These are phyloP conservation scores for Leptomonas pyrrhocoris DNA, from an alignment of 208 protist genomes.

Conservation along the genomic window DNA sequence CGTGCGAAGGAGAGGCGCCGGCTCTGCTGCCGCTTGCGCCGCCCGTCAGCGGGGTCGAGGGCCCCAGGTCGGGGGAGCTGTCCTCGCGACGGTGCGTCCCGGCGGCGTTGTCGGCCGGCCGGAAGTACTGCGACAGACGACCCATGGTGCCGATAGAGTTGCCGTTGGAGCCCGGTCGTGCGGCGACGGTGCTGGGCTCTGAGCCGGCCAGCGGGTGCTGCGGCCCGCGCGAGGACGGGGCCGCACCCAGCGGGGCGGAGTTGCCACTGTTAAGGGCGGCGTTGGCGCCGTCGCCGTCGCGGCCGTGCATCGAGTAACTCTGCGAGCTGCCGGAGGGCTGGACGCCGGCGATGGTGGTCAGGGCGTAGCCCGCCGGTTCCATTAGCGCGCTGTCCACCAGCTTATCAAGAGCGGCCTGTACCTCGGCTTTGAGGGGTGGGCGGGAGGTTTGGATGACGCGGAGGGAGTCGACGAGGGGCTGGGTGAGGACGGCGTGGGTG, in stretches of 20 bases:
- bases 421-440: constrained; percentile 48
- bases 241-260: constrained; percentile 9
- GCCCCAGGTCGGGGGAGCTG: constrained; percentile 9
- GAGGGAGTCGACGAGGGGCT: constrained; percentile 64
- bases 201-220: constrained; percentile 32
- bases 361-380: constrained; percentile 28
- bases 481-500: constrained; percentile 62
- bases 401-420: constrained; percentile 67
- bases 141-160: constrained; percentile 22
- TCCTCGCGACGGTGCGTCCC: constrained; percentile 14
- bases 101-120: constrained; percentile 19
- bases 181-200: constrained; percentile 28
- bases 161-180: constrained; percentile 32
- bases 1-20: background rate
- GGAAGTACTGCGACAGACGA: constrained; percentile 35
- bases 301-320: constrained; percentile 16
- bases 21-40: background rate
- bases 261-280: constrained; percentile 11
- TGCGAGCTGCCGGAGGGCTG: constrained; percentile 6
- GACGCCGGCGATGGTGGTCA: background rate
- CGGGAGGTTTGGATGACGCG: constrained; percentile 53
- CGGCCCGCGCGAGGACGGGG: constrained; percentile 10
- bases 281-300: constrained; percentile 11
- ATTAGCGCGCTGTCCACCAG: constrained; percentile 80
- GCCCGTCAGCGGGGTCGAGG: background rate